These are phyloP conservation scores for Aspergillus aculeatinus DNA, from an alignment of 2,329 filamentous ascomycete genomes.

Conservation along the genomic window DNA sequence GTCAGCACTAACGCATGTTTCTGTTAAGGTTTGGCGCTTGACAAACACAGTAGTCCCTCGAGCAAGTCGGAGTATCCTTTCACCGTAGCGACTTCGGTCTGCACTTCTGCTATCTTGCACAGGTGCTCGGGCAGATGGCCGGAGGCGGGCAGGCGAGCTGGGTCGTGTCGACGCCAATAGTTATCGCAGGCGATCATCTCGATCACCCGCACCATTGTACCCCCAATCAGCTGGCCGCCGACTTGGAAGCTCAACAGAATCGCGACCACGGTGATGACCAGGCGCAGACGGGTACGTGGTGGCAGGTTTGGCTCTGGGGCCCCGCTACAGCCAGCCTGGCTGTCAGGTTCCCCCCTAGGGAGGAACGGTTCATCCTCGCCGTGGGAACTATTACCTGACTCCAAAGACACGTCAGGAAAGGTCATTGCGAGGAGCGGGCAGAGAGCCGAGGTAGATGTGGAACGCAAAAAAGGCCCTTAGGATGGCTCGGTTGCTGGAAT, in stretches of 20 bases:
- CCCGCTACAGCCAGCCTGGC: neutral
- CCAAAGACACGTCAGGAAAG: neutral
- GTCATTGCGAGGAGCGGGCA: neutral
- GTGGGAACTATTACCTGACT: neutral
- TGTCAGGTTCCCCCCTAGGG: neutral
- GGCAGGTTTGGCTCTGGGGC: neutral
- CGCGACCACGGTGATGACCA: neutral
- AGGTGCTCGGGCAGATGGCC: neutral
- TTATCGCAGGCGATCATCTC: neutral
- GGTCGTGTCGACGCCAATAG: neutral
- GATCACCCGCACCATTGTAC: neutral
- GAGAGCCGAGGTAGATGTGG: too few relatives aligned
- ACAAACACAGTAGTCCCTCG: neutral
- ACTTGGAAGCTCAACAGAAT: neutral
- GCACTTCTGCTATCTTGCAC: neutral
- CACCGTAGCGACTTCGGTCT: neutral
- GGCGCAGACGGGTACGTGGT: neutral
- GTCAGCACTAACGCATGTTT: neutral
- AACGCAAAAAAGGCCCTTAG: too few relatives aligned
- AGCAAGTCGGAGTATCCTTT: neutral
- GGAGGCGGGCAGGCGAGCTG: neutral
- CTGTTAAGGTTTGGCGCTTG: neutral
- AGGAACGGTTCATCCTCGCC: neutral
- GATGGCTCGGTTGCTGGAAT: too few relatives aligned
- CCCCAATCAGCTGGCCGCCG: neutral